Base-by-base conservation (phyloP, 805 yeast species). In the Kluyveromyces nonfermentans region DNA sequence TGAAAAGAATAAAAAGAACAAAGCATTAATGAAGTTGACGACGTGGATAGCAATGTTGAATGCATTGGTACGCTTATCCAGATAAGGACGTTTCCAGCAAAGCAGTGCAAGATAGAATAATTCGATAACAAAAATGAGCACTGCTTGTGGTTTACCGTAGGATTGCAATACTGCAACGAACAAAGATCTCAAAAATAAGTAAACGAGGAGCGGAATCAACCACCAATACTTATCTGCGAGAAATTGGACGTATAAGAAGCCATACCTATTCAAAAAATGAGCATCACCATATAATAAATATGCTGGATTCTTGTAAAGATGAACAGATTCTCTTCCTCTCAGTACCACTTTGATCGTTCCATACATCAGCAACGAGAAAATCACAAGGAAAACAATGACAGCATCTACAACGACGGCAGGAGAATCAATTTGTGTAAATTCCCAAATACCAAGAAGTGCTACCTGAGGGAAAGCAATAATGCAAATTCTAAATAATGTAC, bases 1-100 rank as follows among this genome's bases (percentile, higher is more conserved):
- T 16, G 95, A 84, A 69, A 87, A 93, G 68, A 93, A 89, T 68
- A 88, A 66, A 64, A 86, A 93, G 68, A 93, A 82, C 35, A 90
- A 65, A 1, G 96, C 76, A 63, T 93, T 93, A 57, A 90, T 65
- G 45, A 87, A 74, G 59, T 80, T 84, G 52, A 93, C 80, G 38
- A 84, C 74, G 33, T 86, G 80, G 54, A 90, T 85, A 39, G 85
- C 74, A 54, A 93, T 90, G 66, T 89, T 90, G 75, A 88, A 85
- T n/a, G 78, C 81, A 56, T 93, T 93, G 30, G 97, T 89, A 67
- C 95, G 75, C 65, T 83, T 87, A 67, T 93, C 97, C 89, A 93
- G 80, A 63, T 77, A 93, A 9, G 98, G 98, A 63, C 93, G 77
- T 45, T 74, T 67, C 74, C 77, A 75, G 56, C 88, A 80, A 21